A percentile compares a stretch with the other conserved stretches of the same genome.
phyloP scores from a whole-genome alignment of 106 monocot species.

The Allium fistulosum region DNA sequence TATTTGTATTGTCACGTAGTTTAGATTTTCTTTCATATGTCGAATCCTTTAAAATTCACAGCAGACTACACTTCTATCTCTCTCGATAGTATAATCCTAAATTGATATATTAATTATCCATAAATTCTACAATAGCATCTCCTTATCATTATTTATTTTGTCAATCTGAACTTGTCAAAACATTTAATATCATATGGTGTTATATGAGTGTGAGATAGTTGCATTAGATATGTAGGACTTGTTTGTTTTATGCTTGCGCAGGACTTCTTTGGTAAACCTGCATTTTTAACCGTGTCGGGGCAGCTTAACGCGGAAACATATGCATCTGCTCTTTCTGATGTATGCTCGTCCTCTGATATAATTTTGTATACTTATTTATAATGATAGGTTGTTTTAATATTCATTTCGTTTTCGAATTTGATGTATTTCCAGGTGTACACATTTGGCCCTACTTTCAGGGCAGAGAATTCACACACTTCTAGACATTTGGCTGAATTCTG shows the following conservation, averaged over 20 bases:
- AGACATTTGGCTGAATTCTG: conserved; percentile 99
- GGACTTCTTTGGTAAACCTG: conserved; percentile 99
- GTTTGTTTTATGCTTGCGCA: conserved; percentile 13
- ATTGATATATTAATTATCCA: too few species aligned
- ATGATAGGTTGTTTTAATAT: neutral
- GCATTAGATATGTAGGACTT: too few species aligned
- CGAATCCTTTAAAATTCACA: too few species aligned
- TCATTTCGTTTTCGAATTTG: neutral
- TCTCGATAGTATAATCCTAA: too few species aligned
- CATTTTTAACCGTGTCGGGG: conserved; percentile 95
- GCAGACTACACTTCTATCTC: too few species aligned
- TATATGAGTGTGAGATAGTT: too few species aligned
- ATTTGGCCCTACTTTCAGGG: conserved; percentile 97
- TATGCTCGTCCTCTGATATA: conserved; percentile 24
- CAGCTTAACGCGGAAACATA: conserved; percentile 98
- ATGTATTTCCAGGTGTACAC: conserved; percentile 70
- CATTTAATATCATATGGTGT: too few species aligned
- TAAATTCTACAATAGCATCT: too few species aligned
- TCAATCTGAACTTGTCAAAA: too few species aligned
- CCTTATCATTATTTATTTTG: too few species aligned
- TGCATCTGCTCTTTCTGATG: conserved; percentile 90
- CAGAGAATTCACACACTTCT: conserved; percentile 96
- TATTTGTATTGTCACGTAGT: too few species aligned
- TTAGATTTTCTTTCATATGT: too few species aligned
- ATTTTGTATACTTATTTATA: neutral